phyloP scores from a whole-genome alignment of 768 basidiomycete genomes.

The Cubamyces sp. region DNA sequence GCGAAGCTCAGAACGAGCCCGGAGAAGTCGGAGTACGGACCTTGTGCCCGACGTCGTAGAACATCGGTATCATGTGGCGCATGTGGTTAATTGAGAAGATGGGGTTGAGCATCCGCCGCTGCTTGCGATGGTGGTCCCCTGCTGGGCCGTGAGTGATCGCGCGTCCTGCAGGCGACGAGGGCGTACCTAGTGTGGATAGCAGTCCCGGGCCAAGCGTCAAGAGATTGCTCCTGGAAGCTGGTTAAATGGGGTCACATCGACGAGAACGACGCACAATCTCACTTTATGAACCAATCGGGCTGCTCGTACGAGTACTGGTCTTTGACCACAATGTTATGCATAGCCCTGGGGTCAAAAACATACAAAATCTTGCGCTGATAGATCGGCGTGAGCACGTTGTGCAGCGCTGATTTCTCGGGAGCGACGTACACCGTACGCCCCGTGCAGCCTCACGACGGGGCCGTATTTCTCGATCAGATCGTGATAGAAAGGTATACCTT shows the following conservation, averaged over 20 bases:
- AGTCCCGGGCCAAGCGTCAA: constrained; percentile 24
- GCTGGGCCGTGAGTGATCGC: not conserved
- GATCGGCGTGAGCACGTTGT: not conserved
- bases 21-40: constrained; percentile 21
- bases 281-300: constrained; percentile 50
- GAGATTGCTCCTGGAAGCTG: constrained; percentile 24
- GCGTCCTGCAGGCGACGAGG: not conserved
- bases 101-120: constrained; percentile 35
- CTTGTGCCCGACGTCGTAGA: constrained; percentile 31
- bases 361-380: constrained; percentile 35
- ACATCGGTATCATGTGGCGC: constrained; percentile 32
- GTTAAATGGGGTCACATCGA: not conserved
- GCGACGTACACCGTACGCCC: constrained; percentile 20
- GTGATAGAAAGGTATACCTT: constrained; percentile 18
- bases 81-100: constrained; percentile 33
- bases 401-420: no score
- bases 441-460: constrained; percentile 20
- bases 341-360: constrained; percentile 51
- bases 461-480: constrained; percentile 24
- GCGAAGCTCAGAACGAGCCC: constrained; percentile 7
- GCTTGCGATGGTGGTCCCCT: constrained; percentile 33
- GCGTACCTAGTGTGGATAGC: constrained; percentile 25
- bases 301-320: constrained; percentile 56
- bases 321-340: constrained; percentile 51
- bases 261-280: constrained; percentile 19